These are phyloP conservation scores for Colletotrichum somersetense DNA, from an alignment of 2,329 filamentous ascomycete genomes.

Conservation along the genomic window DNA sequence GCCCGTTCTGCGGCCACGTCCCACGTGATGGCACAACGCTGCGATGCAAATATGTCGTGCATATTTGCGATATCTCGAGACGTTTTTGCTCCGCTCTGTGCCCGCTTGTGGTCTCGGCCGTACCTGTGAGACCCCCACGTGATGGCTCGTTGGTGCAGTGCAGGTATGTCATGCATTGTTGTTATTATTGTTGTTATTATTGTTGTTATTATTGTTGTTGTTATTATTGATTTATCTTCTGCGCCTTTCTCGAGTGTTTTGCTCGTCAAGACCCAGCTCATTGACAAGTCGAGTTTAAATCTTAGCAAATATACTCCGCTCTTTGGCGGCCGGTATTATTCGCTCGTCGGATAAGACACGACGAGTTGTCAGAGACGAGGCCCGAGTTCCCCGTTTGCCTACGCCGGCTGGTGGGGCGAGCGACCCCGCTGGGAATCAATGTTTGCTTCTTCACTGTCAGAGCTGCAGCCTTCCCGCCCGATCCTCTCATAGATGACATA, in stretches of 20 bases:
- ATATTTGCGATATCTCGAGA: conserved; percentile 41
- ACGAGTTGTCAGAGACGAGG: not conserved
- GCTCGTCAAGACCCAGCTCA: not conserved
- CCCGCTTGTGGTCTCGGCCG: conserved; percentile 4
- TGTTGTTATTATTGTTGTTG: conserved; percentile 7
- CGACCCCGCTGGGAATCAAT: not conserved
- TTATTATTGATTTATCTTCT: not conserved
- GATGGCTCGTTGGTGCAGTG: conserved; percentile 30
- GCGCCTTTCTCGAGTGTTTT: not conserved
- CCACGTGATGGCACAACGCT: conserved; percentile 35
- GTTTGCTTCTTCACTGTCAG: not conserved
- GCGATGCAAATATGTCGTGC: conserved; percentile 41
- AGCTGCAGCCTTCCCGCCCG: conserved; percentile 1
- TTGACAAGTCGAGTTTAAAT: too few relatives aligned
- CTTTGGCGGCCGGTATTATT: not conserved
- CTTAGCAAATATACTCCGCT: not conserved
- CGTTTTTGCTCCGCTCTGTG: conserved; percentile 23
- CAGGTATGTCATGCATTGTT: conserved; percentile 33
- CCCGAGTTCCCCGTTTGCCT: not conserved
- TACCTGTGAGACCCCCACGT: conserved; percentile 30
- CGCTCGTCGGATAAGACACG: not conserved
- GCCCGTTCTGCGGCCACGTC: conserved; percentile 37
- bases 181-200: conserved; percentile 14
- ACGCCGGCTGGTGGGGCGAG: not conserved
- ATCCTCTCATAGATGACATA: too few relatives aligned